Evolutionary conservation across 192 early-diverging fungal species (phyloP), one percentile per base, ranked within the genome.

Genomic region (Podila minutissima): DNA sequence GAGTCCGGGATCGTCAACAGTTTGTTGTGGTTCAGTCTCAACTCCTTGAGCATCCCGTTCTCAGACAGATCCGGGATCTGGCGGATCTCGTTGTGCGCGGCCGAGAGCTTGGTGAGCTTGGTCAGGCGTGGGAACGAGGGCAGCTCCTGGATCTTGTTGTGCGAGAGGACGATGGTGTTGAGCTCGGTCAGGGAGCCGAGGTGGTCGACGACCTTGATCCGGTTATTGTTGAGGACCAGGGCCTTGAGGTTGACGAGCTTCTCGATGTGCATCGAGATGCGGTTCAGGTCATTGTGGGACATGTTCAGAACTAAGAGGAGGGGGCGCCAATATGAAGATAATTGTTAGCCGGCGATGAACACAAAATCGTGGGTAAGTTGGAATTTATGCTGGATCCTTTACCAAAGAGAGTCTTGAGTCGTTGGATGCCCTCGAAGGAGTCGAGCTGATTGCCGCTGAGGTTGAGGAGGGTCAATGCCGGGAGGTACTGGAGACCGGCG

Each of bases 131-230:
- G 86, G 26, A 96, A 83, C 3, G 85, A 76, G 2, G 91, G 88
- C 9, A 94, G 59, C 10, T 74, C 65, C 2, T 89, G 74, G 61
- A 96, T 74, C 59, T 88, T 68, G 87, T 96, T 96, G 64, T 96
- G 92, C 4, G 94, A 95, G 24, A 96, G 78, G 15, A 96, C 94
- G 82, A 95, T 74, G 0, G 94, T 95, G 74, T 91, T 93, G 17
- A 95, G 84, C 19, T 92, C 75, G 3, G 62, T 67, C 24, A 94
- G 75, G 4, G 64, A 74, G 19, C 83, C 83, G 13, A 95, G 31
- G 64, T 95, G 85, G 62, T 95, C 93, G 35, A 95, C 86, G 29
- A 75, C 69, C 28, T 78, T 71, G 62, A 95, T 91, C 32, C 83
- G 74, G 85, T 96, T 96, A 79, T 95, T 84, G 69, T 92, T 93